phyloP scores from a whole-genome alignment of 257 asterid genomes.

The Solanum raphanifolium region DNA sequence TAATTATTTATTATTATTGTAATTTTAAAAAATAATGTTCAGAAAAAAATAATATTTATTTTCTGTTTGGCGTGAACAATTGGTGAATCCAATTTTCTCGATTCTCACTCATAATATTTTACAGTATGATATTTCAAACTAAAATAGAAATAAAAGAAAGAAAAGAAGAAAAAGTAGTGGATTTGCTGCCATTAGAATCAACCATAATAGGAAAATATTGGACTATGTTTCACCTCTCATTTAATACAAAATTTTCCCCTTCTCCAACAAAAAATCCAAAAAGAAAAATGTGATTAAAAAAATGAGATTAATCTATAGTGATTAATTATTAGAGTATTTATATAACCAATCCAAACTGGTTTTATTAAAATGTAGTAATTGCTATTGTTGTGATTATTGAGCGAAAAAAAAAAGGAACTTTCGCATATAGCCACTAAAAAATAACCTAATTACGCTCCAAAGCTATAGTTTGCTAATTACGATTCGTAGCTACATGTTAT shows the following conservation, averaged over 20 bases:
- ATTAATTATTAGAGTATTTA: neutral
- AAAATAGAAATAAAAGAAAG: neutral
- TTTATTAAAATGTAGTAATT: too few species aligned
- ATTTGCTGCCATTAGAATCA: neutral
- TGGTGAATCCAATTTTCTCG: constrained; percentile 4
- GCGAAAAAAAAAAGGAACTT: neutral
- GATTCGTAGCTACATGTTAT: too few species aligned
- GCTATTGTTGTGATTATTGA: neutral
- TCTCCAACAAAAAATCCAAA: neutral
- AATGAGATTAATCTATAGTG: neutral
- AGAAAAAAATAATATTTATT: neutral
- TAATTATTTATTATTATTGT: neutral
- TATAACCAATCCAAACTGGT: neutral
- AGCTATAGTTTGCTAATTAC: too few species aligned
- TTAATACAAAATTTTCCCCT: neutral
- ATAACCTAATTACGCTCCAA: too few species aligned
- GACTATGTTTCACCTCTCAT: neutral
- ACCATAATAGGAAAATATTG: neutral
- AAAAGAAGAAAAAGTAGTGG: neutral
- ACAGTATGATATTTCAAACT: neutral
- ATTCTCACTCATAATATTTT: neutral
- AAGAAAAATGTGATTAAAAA: neutral
- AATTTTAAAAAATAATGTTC: neutral
- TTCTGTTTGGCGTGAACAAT: constrained; percentile 9
- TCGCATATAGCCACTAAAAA: too few species aligned